Evolutionary conservation across 352 stramenopile genomes (phyloP).

Genomic region (Peronospora tabacina): DNA sequence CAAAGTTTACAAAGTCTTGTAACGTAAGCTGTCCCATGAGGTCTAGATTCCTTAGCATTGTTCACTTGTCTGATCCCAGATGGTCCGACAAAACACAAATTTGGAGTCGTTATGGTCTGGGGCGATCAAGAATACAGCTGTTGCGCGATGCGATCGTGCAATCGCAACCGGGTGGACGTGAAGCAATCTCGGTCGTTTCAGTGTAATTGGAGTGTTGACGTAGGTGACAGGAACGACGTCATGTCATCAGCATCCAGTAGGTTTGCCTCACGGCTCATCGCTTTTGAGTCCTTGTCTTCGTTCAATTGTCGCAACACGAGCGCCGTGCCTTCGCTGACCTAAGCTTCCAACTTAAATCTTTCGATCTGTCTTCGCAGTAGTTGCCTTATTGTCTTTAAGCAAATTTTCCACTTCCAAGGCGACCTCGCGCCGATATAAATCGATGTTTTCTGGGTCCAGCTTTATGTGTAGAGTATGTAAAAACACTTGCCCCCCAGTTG

Average conservation of each 20-base stretch:
- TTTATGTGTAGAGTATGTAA: slow-evolving; percentile 57
- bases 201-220: slow-evolving; percentile 55
- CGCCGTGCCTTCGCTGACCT: slow-evolving; percentile 22
- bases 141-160: slow-evolving; percentile 68
- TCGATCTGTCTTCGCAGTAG: slow-evolving; percentile 8
- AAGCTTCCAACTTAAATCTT: slow-evolving; percentile 5
- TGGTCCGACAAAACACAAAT: slow-evolving; percentile 67
- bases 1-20: slow-evolving; percentile 79
- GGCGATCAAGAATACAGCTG: slow-evolving; percentile 55
- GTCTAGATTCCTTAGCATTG: slow-evolving; percentile 67
- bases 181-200: slow-evolving; percentile 55
- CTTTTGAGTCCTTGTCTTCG: slow-evolving; percentile 22
- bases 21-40: slow-evolving; percentile 57
- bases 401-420: slow-evolving; percentile 45
- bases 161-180: slow-evolving; percentile 44
- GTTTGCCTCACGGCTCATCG: slow-evolving; percentile 30
- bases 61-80: slow-evolving; percentile 63
- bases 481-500: slow-evolving; percentile 57
- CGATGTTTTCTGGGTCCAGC: slow-evolving; percentile 44
- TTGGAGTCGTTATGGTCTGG: slow-evolving; percentile 43
- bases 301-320: slow-evolving; percentile 35
- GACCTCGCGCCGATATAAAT: slow-evolving; percentile 48
- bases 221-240: slow-evolving; percentile 25
- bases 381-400: slow-evolving; percentile 28
- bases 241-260: slow-evolving; percentile 39